These are phyloP conservation scores for Nicotiana tabacum DNA, from an alignment of 257 asterid genomes.

Conservation along the genomic window DNA sequence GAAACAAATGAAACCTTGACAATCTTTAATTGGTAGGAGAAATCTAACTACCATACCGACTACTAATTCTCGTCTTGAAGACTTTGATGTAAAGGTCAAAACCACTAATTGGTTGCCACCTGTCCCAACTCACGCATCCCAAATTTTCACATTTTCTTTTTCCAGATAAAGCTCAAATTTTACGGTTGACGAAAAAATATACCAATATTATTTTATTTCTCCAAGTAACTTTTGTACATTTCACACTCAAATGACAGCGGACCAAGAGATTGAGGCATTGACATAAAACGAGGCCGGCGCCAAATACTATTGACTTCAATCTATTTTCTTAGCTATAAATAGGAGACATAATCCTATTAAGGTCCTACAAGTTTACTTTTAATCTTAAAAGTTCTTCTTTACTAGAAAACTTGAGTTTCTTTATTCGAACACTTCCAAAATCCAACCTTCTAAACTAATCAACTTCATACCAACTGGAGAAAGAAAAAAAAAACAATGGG, in stretches of 20 bases:
- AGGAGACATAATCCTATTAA: conserved; percentile 24
- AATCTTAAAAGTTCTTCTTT: conserved; percentile 16
- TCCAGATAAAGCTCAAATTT: neutral
- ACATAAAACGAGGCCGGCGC: conserved; percentile 53
- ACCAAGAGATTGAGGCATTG: conserved; percentile 6
- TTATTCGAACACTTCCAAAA: neutral
- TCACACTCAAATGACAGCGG: conserved; percentile 7
- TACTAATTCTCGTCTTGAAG: conserved; percentile 25
- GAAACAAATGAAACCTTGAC: conserved; percentile 32
- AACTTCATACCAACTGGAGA: neutral
- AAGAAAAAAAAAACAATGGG: conserved; percentile 38
- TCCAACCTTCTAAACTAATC: neutral
- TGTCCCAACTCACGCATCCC: conserved; percentile 19
- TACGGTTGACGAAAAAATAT: neutral
- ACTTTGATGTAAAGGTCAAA: conserved; percentile 50
- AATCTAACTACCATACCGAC: conserved; percentile 76
- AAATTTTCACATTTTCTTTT: neutral
- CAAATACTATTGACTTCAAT: conserved; percentile 67
- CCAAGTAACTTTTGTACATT: neutral
- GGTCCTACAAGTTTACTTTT: conserved; percentile 32
- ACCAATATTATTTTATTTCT: neutral
- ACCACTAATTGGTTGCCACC: conserved; percentile 31
- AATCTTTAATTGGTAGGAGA: conserved; percentile 46
- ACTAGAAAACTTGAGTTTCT: neutral
- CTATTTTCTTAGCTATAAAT: conserved; percentile 33